Evolutionary conservation across 2,329 filamentous ascomycete genomes (phyloP).

Genomic region (Magnaporthiopsis incrustans): DNA sequence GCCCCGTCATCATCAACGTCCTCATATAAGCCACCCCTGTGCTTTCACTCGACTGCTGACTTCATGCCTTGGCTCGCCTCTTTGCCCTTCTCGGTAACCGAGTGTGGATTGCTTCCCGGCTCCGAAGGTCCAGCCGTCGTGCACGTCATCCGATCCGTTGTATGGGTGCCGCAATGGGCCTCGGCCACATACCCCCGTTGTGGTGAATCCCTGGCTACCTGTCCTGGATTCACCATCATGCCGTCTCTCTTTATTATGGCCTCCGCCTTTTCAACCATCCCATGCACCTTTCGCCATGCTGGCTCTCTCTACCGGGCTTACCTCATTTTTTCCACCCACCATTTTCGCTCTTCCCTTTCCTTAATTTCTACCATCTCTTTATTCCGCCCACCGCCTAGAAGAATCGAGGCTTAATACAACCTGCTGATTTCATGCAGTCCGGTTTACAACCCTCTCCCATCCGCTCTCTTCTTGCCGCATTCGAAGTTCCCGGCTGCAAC

Average conservation of each 20-base stretch:
- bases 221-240: neutral
- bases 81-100: neutral
- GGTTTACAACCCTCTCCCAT: constrained; percentile 11
- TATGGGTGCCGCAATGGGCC: neutral
- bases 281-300: neutral
- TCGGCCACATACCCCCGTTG: neutral
- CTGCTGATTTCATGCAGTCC: constrained; percentile 6
- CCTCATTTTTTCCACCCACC: neutral
- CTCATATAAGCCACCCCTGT: neutral
- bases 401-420: neutral
- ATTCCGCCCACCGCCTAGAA: neutral
- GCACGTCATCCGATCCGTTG: neutral
- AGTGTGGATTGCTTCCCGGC: neutral
- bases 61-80: neutral
- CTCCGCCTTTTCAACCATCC: neutral
- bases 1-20: too few relatives aligned
- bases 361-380: neutral
- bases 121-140: neutral
- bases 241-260: neutral
- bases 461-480: constrained; percentile 9
- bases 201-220: neutral
- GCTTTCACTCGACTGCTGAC: neutral
- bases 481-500: neutral
- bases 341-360: neutral
- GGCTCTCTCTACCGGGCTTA: neutral